A percentile compares a stretch with the other conserved stretches of the same genome.
Evolutionary conservation across 2,329 filamentous ascomycete genomes (phyloP).

Genomic region (Colletotrichum salicis): DNA sequence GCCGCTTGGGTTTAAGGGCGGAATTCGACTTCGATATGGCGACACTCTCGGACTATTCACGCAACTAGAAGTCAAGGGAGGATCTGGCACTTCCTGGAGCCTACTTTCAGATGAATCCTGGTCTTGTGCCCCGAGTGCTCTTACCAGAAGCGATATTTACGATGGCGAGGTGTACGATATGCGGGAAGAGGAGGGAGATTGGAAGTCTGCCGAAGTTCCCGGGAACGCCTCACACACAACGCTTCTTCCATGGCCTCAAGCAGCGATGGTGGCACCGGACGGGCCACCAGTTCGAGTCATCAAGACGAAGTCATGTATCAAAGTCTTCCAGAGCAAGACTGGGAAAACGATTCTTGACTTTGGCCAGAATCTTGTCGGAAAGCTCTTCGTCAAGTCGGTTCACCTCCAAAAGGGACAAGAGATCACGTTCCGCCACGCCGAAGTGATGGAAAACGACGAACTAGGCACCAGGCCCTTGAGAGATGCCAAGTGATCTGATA

Average conservation of each 20-base stretch:
- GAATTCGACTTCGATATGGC: not conserved
- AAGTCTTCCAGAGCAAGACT: not conserved
- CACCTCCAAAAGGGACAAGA: constrained; percentile 33
- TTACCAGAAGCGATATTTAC: not conserved
- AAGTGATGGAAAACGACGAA: constrained; percentile 55
- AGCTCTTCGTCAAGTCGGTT: constrained; percentile 39
- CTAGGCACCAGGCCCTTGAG: constrained; percentile 50
- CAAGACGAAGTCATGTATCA: not conserved
- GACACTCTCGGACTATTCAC: not conserved
- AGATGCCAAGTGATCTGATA: constrained; percentile 41
- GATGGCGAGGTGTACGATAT: not conserved
- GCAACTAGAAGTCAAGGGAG: not conserved
- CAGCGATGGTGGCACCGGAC: not conserved
- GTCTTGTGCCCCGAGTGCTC: not conserved
- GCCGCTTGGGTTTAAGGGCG: not conserved
- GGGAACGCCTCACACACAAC: not conserved
- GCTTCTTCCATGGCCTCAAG: not conserved
- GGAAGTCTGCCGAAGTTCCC: not conserved
- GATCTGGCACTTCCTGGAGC: not conserved
- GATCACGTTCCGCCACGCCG: constrained; percentile 50
- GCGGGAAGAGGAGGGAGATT: not conserved
- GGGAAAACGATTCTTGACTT: constrained; percentile 55
- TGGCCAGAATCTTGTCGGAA: constrained; percentile 56
- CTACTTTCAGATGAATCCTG: not conserved
- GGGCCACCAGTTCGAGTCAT: not conserved